Conservation (phyloP, 768 basidiomycete genomes). For the Lyophyllum atratum region DNA sequence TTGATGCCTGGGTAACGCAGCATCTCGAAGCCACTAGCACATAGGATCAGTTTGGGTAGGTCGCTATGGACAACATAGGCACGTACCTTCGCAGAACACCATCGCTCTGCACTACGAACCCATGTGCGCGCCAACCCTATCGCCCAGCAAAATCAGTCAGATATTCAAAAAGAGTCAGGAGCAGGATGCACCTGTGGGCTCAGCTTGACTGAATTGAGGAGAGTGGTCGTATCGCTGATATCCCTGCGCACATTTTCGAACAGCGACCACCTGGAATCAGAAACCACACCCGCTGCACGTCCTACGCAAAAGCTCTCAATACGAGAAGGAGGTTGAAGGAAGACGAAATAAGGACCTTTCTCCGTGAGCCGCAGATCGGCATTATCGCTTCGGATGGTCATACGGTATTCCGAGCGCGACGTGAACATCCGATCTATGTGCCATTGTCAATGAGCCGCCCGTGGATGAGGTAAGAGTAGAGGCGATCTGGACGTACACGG, state of each 20-base stretch:
- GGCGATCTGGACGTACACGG: slow-evolving; percentile 60
- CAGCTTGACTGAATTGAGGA: slow-evolving; percentile 36
- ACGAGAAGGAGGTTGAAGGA: not conserved
- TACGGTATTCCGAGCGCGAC: slow-evolving; percentile 85
- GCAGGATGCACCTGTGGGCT: slow-evolving; percentile 42
- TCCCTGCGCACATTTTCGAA: slow-evolving; percentile 35
- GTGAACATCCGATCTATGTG: slow-evolving; percentile 89
- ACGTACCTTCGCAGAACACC: slow-evolving; percentile 45
- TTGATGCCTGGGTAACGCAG: slow-evolving; percentile 61
- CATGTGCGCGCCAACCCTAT: slow-evolving; percentile 41
- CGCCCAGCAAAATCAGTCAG: not conserved
- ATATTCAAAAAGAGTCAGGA: not conserved
- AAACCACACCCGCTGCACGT: slow-evolving; percentile 44
- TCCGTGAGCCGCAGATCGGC: slow-evolving; percentile 83
- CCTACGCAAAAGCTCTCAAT: slow-evolving; percentile 29
- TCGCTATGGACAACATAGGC: not conserved
- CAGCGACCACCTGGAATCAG: slow-evolving; percentile 42
- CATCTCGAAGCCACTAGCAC: slow-evolving; percentile 71
- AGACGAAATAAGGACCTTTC: slow-evolving; percentile 48
- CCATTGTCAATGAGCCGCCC: slow-evolving; percentile 3
- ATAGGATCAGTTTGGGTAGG: not conserved
- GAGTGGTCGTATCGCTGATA: slow-evolving; percentile 34
- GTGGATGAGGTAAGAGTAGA: not conserved
- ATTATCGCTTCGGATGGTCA: slow-evolving; percentile 87
- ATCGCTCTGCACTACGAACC: slow-evolving; percentile 46